phyloP scores from a whole-genome alignment of 495 filamentous ascomycete species.

The Staphylotrichum longicolle region DNA sequence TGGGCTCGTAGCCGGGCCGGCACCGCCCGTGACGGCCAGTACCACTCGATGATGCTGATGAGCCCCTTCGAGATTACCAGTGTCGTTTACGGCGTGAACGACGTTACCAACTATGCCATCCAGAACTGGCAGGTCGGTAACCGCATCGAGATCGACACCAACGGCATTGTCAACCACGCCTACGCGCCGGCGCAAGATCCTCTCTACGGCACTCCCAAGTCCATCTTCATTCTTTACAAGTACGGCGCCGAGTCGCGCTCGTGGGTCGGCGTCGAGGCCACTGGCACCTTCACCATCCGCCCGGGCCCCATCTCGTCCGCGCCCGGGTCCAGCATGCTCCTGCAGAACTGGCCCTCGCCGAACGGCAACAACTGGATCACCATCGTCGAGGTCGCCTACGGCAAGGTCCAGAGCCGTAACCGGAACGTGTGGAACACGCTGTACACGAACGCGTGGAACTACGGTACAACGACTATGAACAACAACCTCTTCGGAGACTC shows the following conservation, averaged over 20 bases:
- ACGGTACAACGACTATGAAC: too few relatives aligned
- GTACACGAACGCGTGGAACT: too few relatives aligned
- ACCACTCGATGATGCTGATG: conserved; percentile 11
- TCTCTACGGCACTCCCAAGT: neutral
- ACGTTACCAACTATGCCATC: conserved; percentile 11
- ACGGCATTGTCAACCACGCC: neutral
- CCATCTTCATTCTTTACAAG: conserved; percentile 17
- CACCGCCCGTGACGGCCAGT: neutral
- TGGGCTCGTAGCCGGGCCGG: neutral
- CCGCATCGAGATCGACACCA: conserved; percentile 16
- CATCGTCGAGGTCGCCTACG: conserved; percentile 16
- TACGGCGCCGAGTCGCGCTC: conserved; percentile 8
- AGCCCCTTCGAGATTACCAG: conserved; percentile 7
- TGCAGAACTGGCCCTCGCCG: neutral
- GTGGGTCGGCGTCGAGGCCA: conserved; percentile 4
- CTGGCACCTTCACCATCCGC: conserved; percentile 7
- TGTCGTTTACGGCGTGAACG: conserved; percentile 9
- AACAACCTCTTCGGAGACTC: too few relatives aligned
- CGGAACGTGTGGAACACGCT: too few relatives aligned
- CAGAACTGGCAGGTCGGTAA: conserved; percentile 7
- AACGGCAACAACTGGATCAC: neutral
- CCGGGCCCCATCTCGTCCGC: neutral
- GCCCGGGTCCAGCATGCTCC: neutral
- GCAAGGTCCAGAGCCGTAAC: neutral
- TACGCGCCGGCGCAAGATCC: neutral